phyloP scores from a whole-genome alignment of 2,329 filamentous ascomycete species.

The Cladobotryum protrusum region DNA sequence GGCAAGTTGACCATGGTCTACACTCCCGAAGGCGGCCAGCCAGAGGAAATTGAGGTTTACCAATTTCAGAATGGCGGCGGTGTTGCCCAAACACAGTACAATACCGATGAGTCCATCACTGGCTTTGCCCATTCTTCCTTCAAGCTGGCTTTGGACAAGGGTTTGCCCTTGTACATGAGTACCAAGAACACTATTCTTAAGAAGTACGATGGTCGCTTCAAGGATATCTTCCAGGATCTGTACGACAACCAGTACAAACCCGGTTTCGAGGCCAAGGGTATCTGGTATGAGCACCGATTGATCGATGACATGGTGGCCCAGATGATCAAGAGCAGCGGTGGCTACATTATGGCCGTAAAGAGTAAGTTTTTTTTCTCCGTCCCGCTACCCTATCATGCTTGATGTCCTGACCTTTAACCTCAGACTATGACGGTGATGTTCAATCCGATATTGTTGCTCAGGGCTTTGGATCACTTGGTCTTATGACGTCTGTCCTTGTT shows the following conservation, averaged over 20 bases:
- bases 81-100: slow-evolving; percentile 94
- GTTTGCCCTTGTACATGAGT: slow-evolving; percentile 96
- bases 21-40: slow-evolving; percentile 76
- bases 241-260: slow-evolving; percentile 83
- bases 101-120: slow-evolving; percentile 90
- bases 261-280: slow-evolving; percentile 82
- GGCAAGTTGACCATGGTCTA: slow-evolving; percentile 94
- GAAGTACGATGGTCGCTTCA: slow-evolving; percentile 97
- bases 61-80: slow-evolving; percentile 82
- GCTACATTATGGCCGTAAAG: slow-evolving; percentile 97
- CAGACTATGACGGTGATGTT: slow-evolving; percentile 98
- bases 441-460: slow-evolving; percentile 98
- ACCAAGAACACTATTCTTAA: slow-evolving; percentile 99
- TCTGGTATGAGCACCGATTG: slow-evolving; percentile 99
- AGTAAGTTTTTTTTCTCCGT: slow-evolving; percentile 53
- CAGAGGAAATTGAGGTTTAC: slow-evolving; percentile 83
- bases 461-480: slow-evolving; percentile 93
- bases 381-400: not conserved
- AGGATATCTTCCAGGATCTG: slow-evolving; percentile 98
- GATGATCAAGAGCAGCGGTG: slow-evolving; percentile 98
- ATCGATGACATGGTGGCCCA: slow-evolving; percentile 99
- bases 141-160: slow-evolving; percentile 86
- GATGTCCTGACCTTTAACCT: not conserved
- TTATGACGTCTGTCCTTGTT: slow-evolving; percentile 97
- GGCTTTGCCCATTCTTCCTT: slow-evolving; percentile 96